A percentile compares a stretch with the other conserved stretches of the same genome.
Conservation (phyloP, 371 early-diverging fungal species). For the Syncephalis plumigaleata region DNA sequence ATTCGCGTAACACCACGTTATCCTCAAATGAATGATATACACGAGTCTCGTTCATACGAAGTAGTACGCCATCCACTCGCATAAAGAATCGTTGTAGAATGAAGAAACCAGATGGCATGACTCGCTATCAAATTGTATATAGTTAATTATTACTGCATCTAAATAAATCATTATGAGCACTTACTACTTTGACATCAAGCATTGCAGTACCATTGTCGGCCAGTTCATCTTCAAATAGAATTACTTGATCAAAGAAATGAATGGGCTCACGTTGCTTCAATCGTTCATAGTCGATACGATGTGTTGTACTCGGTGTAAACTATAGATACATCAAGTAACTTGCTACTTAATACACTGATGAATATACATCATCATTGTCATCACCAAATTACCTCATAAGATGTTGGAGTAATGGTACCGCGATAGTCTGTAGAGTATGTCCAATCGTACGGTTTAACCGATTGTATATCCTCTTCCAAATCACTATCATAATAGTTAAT, state of each 20-base stretch:
- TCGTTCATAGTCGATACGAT: constrained; percentile 49
- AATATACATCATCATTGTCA: neutral
- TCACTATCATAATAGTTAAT: constrained; percentile 22
- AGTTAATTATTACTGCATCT: neutral
- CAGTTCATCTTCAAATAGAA: constrained; percentile 90
- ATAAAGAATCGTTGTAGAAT: constrained; percentile 75
- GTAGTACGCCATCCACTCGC: constrained; percentile 85
- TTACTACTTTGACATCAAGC: constrained; percentile 61
- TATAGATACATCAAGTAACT: constrained; percentile 3
- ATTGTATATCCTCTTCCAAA: constrained; percentile 55
- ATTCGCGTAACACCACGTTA: constrained; percentile 46
- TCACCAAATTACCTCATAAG: constrained; percentile 2
- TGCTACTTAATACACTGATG: neutral
- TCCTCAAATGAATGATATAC: constrained; percentile 71
- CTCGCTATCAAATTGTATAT: constrained; percentile 36
- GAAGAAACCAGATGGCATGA: constrained; percentile 84
- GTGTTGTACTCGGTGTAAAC: constrained; percentile 12
- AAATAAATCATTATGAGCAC: constrained; percentile 4
- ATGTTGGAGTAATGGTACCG: constrained; percentile 25
- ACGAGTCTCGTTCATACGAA: constrained; percentile 75
- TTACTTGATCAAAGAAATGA: constrained; percentile 73
- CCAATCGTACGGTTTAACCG: constrained; percentile 89
- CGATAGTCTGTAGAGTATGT: constrained; percentile 68
- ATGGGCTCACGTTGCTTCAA: constrained; percentile 69
- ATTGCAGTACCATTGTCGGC: constrained; percentile 86